Percentiles rank a stretch among this genome's conserved stretches.
phyloP scores from a whole-genome alignment of 2,329 filamentous ascomycete species.

The Xylaria arbuscula region DNA sequence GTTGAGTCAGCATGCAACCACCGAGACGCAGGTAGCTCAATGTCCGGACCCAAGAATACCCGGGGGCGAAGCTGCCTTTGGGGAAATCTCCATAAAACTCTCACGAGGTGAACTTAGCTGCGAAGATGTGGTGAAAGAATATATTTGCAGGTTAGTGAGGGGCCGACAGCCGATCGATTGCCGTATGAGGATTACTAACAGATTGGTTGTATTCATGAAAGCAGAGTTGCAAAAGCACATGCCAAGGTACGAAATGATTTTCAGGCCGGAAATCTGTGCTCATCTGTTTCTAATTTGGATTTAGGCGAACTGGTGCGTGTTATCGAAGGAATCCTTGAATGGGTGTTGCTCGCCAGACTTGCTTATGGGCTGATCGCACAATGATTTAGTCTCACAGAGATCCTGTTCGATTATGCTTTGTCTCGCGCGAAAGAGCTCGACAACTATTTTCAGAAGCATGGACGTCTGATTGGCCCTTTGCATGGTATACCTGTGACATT shows the following conservation, averaged over 20 bases:
- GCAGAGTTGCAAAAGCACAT: conserved; percentile 24
- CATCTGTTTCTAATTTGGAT: neutral
- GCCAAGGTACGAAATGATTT: neutral
- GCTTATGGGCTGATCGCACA: conserved; percentile 21
- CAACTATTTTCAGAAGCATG: conserved; percentile 27
- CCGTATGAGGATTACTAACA: neutral
- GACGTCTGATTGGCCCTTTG: conserved; percentile 39
- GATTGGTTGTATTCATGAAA: neutral
- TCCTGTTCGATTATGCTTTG: conserved; percentile 45
- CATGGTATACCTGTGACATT: conserved; percentile 51
- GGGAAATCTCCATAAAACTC: conserved; percentile 26
- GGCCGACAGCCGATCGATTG: neutral
- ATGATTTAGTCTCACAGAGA: conserved; percentile 44
- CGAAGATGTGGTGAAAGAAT: conserved; percentile 38
- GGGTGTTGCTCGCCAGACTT: neutral
- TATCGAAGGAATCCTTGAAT: neutral
- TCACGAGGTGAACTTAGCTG: conserved; percentile 37
- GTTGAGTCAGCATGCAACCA: neutral
- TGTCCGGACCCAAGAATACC: neutral
- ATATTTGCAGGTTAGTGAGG: conserved; percentile 39
- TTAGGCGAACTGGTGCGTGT: conserved; percentile 43
- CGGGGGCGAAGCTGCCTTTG: neutral
- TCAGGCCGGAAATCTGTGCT: neutral
- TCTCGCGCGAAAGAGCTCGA: conserved; percentile 43
- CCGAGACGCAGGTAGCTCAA: neutral